Conservation (phyloP, 2,329 filamentous ascomycete species). For the Didymella sp. region DNA sequence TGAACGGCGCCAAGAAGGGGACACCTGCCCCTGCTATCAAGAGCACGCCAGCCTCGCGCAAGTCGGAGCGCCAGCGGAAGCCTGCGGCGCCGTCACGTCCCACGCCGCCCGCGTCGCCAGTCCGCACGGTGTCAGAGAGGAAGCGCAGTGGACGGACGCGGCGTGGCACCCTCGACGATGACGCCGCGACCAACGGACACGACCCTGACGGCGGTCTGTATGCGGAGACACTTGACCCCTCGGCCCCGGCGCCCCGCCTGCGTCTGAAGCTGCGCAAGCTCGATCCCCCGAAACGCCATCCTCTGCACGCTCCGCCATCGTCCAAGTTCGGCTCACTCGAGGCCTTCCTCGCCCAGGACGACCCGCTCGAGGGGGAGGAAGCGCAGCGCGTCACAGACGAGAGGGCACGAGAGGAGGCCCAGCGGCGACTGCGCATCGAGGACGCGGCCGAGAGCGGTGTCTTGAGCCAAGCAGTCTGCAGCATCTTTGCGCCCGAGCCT, state of each 20-base stretch:
- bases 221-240: constrained; percentile 30
- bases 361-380: constrained; percentile 55
- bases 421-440: constrained; percentile 72
- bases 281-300: constrained; percentile 59
- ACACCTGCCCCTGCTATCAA: constrained; percentile 28
- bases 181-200: constrained; percentile 24
- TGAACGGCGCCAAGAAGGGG: constrained; percentile 28
- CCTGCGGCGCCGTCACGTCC: constrained; percentile 21
- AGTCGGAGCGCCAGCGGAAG: constrained; percentile 46
- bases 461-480: constrained; percentile 73
- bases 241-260: constrained; percentile 42
- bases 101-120: constrained; percentile 26
- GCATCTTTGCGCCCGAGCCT: constrained; percentile 74
- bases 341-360: constrained; percentile 69
- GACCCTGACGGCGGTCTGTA: constrained; percentile 33
- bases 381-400: constrained; percentile 43
- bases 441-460: constrained; percentile 77
- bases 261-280: constrained; percentile 61
- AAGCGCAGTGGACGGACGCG: constrained; percentile 36
- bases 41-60: constrained; percentile 34
- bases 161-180: constrained; percentile 29
- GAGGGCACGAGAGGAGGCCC: constrained; percentile 66
- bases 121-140: constrained; percentile 24
- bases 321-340: constrained; percentile 61
- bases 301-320: constrained; percentile 56